Percentiles rank a stretch among this genome's conserved stretches.
phyloP scores from a whole-genome alignment of 352 stramenopile genomes.

The Phytophthora litchii region DNA sequence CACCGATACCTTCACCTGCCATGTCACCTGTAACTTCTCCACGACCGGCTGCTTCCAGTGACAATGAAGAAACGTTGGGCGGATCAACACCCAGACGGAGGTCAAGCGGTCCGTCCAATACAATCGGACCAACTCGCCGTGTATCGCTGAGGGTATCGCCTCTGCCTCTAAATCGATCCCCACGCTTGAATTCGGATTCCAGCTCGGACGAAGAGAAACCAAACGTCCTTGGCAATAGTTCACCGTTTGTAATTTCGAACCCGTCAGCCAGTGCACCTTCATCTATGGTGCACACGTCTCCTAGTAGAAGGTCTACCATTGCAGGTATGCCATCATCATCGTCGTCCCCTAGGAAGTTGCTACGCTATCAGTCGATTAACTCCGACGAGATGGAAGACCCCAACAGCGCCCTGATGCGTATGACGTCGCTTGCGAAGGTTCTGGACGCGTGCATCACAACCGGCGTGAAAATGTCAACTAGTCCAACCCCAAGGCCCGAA shows the following conservation, averaged over 20 bases:
- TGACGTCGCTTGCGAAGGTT: slow-evolving; percentile 34
- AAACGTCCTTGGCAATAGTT: background rate
- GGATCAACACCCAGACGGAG: slow-evolving; percentile 2
- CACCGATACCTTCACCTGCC: slow-evolving; percentile 7
- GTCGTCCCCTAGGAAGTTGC: background rate
- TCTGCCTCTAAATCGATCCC: slow-evolving; percentile 6
- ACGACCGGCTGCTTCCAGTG: background rate
- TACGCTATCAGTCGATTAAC: slow-evolving; percentile 14
- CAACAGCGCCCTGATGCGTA: slow-evolving; percentile 6
- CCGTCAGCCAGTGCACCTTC: background rate
- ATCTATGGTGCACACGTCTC: background rate
- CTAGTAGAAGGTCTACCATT: slow-evolving; percentile 1
- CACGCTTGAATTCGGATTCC: slow-evolving; percentile 9
- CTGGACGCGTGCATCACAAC: slow-evolving; percentile 27
- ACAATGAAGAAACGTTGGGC: slow-evolving; percentile 1
- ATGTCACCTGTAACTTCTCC: slow-evolving; percentile 12
- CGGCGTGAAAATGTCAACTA: background rate
- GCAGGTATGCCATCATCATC: background rate
- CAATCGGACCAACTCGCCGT: background rate
- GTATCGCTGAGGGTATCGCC: slow-evolving; percentile 6
- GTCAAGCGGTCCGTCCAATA: slow-evolving; percentile 12
- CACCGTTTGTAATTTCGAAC: background rate
- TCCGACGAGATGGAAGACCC: slow-evolving; percentile 1
- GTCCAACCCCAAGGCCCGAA: background rate
- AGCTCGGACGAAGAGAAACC: slow-evolving; percentile 5